Base-by-base conservation (phyloP, 2,329 filamentous ascomycete genomes). In the Cryphonectria japonica region DNA sequence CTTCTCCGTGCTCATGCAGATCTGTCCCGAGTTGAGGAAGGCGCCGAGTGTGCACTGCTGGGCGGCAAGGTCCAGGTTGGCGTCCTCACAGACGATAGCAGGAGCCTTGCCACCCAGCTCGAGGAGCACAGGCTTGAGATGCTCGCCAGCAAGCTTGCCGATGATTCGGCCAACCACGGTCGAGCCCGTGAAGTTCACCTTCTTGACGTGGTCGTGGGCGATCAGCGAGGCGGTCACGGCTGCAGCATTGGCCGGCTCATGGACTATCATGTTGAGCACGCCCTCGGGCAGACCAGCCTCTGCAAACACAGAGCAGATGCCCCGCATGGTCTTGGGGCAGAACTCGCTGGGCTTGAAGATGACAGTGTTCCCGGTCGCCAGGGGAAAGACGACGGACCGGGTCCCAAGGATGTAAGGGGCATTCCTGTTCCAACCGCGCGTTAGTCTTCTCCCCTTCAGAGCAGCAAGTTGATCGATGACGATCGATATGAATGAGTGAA, bases 171-270 rank as follows among this genome's bases (percentile, higher is more conserved):
- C 94, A 0, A 96, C 91, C 0, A 80, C 79, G 0, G 93, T 94
- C 76, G 88, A 92, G 46, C 94, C 94, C 0, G 94, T 97, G 80
- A 97, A 97, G 82, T 94, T 96, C 78, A 97, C 85, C 83, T 97
- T 97, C 78, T 89, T 91, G 70, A 97, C 82, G 0, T 84, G 83
- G 0, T 88, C 87, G 76, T 92, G 85, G 64, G 88, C 86, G 74
- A 97, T 92, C 41, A 96, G 80, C 1, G 88, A 83, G 39, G 85
- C 85, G 0, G 92, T 95, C 43, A 95, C 84, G 16, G 85, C 83
- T 0, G 90, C 85, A 0, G 93, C 93, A 75, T 92, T 87, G 70
- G 89, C 85, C 69, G 89, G 88, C 3, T 90, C 87, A 46, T 85
- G 82, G 32, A 90, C 91, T 50, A 97, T 82, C 61, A 94, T 83